phyloP scores from a whole-genome alignment of 805 yeast species.

The Huiozyma sinensis region DNA sequence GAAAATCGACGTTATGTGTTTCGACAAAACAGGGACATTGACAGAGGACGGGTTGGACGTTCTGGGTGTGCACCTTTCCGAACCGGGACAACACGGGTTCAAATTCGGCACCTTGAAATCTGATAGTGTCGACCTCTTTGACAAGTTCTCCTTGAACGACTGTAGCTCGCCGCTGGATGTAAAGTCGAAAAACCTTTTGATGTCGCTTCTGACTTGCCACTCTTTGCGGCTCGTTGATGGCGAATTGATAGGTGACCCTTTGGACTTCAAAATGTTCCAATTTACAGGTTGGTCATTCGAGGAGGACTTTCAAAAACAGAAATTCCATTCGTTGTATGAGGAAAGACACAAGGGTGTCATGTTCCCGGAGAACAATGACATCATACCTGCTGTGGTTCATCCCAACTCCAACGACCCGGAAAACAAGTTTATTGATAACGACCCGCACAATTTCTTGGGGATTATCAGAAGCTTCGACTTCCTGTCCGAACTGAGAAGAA shows the following conservation, averaged over 20 bases:
- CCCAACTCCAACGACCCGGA: constrained; percentile 24
- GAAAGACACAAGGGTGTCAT: constrained; percentile 30
- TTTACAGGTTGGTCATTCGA: constrained; percentile 69
- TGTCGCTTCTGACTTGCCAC: constrained; percentile 58
- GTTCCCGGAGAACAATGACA: constrained; percentile 34
- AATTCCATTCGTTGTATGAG: constrained; percentile 29
- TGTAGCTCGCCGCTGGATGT: constrained; percentile 24
- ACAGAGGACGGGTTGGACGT: constrained; percentile 96
- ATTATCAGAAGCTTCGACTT: constrained; percentile 64
- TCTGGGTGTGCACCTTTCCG: constrained; percentile 43
- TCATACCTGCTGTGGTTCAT: constrained; percentile 41
- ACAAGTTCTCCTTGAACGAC: constrained; percentile 22
- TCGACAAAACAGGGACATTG: constrained; percentile 94
- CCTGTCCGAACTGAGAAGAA: constrained; percentile 72
- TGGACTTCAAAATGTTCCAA: constrained; percentile 87
- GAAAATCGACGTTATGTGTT: constrained; percentile 77
- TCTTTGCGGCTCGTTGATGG: constrained; percentile 71
- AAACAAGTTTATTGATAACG: constrained; percentile 29
- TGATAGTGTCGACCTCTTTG: constrained; percentile 15
- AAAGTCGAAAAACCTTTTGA: constrained; percentile 25
- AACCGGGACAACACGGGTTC: constrained; percentile 12
- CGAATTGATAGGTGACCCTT: constrained; percentile 84
- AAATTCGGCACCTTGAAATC: constrained; percentile 21
- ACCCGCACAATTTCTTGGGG: constrained; percentile 32
- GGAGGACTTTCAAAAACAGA: constrained; percentile 47